Evolutionary conservation across 1,284 basidiomycete species (phyloP).

Genomic region (Mycena citricolor): DNA sequence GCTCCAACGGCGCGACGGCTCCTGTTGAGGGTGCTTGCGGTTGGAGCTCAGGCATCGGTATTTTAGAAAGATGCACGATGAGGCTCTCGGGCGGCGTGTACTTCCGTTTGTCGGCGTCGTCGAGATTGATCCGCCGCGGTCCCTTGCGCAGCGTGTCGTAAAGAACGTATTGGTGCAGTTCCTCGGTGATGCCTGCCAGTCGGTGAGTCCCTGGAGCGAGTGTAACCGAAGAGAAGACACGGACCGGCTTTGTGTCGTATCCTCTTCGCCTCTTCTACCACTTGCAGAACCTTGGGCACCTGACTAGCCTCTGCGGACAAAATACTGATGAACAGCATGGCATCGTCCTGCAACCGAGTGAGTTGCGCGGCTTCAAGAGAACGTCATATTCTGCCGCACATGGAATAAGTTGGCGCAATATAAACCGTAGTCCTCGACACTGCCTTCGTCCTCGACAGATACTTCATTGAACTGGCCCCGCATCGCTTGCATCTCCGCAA

Average conservation of each 20-base stretch:
- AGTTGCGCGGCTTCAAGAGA: too few relatives aligned
- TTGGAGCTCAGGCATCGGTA: constrained; percentile 76
- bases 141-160: constrained; percentile 62
- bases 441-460: constrained; percentile 64
- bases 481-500: constrained; percentile 64
- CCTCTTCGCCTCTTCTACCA: constrained; percentile 78
- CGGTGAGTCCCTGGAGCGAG: constrained; percentile 41
- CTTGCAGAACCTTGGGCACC: constrained; percentile 75
- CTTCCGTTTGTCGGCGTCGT: constrained; percentile 48
- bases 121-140: constrained; percentile 66
- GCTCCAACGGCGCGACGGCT: constrained; percentile 25
- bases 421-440: constrained; percentile 63
- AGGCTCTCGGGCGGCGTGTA: constrained; percentile 69
- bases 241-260: constrained; percentile 68
- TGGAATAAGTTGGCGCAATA: constrained; percentile 66
- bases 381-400: constrained; percentile 41
- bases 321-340: constrained; percentile 76
- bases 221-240: constrained; percentile 17
- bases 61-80: constrained; percentile 76
- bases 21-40: constrained; percentile 45
- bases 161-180: constrained; percentile 76
- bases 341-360: constrained; percentile 69
- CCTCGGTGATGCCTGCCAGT: constrained; percentile 45
- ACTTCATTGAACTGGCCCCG: constrained; percentile 74
- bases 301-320: constrained; percentile 62